Conservation (phyloP, 495 filamentous ascomycete species). For the Neurospora sp. region DNA sequence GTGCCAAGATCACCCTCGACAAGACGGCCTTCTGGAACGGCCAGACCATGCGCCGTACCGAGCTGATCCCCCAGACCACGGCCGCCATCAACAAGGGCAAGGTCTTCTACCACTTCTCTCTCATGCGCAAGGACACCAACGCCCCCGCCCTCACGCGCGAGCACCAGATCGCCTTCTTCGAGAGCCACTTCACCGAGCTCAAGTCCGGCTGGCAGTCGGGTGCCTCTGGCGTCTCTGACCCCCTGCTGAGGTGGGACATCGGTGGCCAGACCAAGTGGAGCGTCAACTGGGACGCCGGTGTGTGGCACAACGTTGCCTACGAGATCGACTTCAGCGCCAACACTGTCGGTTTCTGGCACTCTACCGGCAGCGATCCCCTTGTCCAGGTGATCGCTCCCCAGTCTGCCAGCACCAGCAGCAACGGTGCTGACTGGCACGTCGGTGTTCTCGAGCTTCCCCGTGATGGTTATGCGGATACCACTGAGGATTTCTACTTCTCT, state of each 20-base stretch:
- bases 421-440: constrained; percentile 69
- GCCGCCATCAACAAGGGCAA: constrained; percentile 51
- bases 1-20: constrained; percentile 60
- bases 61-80: constrained; percentile 60
- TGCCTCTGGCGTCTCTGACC: constrained; percentile 42
- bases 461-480: constrained; percentile 39
- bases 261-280: constrained; percentile 34
- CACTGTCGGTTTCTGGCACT: constrained; percentile 62
- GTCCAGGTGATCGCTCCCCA: constrained; percentile 46
- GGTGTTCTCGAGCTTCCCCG: constrained; percentile 60
- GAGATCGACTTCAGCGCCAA: constrained; percentile 52
- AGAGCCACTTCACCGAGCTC: constrained; percentile 68
- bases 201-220: constrained; percentile 59
- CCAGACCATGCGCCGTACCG: constrained; percentile 45
- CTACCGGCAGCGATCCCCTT: constrained; percentile 46
- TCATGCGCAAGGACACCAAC: constrained; percentile 49
- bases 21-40: constrained; percentile 50
- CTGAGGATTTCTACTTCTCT: constrained; percentile 63
- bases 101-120: constrained; percentile 61
- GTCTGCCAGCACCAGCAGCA: constrained; percentile 48
- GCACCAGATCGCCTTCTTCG: constrained; percentile 69
- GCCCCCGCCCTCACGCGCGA: constrained; percentile 50
- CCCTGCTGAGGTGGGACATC: constrained; percentile 32
- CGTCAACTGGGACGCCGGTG: constrained; percentile 39
- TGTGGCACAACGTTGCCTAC: constrained; percentile 73